Base-by-base conservation (phyloP, 495 filamentous ascomycete species). In the Tuber brumale region DNA sequence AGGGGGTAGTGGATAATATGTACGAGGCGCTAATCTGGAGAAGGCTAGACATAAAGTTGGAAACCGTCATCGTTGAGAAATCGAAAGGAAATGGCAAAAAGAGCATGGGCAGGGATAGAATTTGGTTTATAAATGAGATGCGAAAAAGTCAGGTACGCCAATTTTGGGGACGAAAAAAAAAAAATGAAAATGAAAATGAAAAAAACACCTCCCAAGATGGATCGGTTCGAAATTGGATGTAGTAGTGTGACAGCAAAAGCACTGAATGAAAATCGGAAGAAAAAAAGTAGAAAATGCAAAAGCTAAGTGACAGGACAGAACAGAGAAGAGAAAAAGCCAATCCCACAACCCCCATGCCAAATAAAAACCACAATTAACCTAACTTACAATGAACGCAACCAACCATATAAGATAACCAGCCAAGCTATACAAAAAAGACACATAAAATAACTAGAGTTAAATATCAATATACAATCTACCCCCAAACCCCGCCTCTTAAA, bases 401-500 rank as follows among this genome's bases (percentile, higher is more conserved):
- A 35, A 66, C 57, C 57, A 35, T 18, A 66, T 35, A 35, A 35
- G 35, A 66, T 66, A 19, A 66, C 57, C 57, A 18, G 4, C 57
- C 57, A 66, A 35, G 57, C 27, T 61, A 61, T 61, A n/a, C 51
- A 61, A 14, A 66, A 35, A 35, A 19, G 27, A 66, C 14, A 66
- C 31, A n/a, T n/a, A 35, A 35, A 31, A 66, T 18, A 66, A 35
- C 51, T 10, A 27, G 51, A 61, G 51, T 14, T 0, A 66, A 66
- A 66, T 31, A 66, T 66, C 57, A 66, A 66, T 66, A 66, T 66
- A 66, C 70, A 75, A 41, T 42, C 72, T 75, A 82, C 46, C 73
- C 75, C 81, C 81, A 82, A 71, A 75, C 80, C 35, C 80, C 81
- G 23, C 80, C 80, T 35, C 77, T 77, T 71, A 82, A 45, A 61